Conservation (phyloP, 2,329 filamentous ascomycete species). For the Colletotrichum liriopes region DNA sequence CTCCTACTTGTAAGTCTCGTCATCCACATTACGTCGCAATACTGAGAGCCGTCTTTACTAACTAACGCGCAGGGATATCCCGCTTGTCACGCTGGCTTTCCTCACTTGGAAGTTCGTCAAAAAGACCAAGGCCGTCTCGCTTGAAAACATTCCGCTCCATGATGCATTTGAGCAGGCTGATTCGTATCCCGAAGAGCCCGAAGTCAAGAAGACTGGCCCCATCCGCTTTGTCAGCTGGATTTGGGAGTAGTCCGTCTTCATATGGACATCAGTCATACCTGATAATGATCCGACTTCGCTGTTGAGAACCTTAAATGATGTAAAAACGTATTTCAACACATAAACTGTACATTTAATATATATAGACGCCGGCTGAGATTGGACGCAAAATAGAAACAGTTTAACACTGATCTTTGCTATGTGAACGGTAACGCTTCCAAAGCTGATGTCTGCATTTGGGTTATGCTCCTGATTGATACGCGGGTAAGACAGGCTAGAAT, state of each 20-base stretch:
- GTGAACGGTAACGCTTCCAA: background rate
- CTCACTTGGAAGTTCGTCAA: slow-evolving; percentile 77
- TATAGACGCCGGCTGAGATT: background rate
- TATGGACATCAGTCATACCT: background rate
- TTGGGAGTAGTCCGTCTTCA: slow-evolving; percentile 49
- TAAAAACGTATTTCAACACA: slow-evolving; percentile 32
- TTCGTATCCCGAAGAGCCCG: slow-evolving; percentile 50
- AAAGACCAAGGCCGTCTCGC: slow-evolving; percentile 68
- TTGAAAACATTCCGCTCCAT: slow-evolving; percentile 67
- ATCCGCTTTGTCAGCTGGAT: slow-evolving; percentile 54
- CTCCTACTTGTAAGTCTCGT: slow-evolving; percentile 73
- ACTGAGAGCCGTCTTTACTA: slow-evolving; percentile 31
- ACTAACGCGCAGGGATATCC: slow-evolving; percentile 65
- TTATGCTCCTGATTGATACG: background rate
- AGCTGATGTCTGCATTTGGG: background rate
- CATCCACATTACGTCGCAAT: background rate
- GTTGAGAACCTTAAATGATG: background rate
- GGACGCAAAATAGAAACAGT: background rate
- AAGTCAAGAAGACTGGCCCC: slow-evolving; percentile 48
- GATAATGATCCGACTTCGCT: background rate
- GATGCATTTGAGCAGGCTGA: slow-evolving; percentile 67
- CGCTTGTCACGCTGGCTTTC: slow-evolving; percentile 71
- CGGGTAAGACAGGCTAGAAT: background rate
- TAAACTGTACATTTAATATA: slow-evolving; percentile 7
- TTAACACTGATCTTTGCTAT: background rate